A percentile compares a stretch with the other conserved stretches of the same genome.
These are phyloP conservation scores for Phialophora verrucosa DNA, from an alignment of 2,329 filamentous ascomycete species.

Conservation along the genomic window DNA sequence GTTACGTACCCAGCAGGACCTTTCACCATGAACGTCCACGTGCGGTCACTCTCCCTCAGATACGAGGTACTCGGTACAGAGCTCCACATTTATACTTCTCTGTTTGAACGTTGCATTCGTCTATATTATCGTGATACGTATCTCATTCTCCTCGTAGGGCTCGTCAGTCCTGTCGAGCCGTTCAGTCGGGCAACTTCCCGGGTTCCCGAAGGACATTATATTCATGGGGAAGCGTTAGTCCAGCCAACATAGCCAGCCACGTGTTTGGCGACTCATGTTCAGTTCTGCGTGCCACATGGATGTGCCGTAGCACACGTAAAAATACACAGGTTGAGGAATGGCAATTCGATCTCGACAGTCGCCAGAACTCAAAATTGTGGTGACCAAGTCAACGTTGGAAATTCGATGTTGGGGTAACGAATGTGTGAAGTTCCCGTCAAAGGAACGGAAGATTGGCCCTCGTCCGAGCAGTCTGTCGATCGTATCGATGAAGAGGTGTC, in stretches of 20 bases:
- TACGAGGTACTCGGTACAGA: too few species aligned
- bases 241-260: neutral
- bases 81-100: neutral
- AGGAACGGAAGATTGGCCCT: neutral
- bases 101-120: neutral
- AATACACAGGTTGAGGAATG: neutral
- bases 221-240: neutral
- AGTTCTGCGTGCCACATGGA: neutral
- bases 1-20: neutral
- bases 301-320: neutral
- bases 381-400: neutral
- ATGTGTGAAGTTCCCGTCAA: neutral
- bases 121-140: slow-evolving; percentile 5
- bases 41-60: neutral
- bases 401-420: neutral
- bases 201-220: neutral
- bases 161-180: slow-evolving; percentile 10
- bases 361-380: neutral
- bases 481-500: neutral
- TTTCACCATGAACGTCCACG: neutral
- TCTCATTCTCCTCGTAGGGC: slow-evolving; percentile 14
- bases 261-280: neutral
- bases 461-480: neutral
- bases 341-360: neutral
- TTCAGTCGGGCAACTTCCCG: slow-evolving; percentile 1